phyloP scores from a whole-genome alignment of 208 protist species.

The Wallacemonas rigidus region DNA sequence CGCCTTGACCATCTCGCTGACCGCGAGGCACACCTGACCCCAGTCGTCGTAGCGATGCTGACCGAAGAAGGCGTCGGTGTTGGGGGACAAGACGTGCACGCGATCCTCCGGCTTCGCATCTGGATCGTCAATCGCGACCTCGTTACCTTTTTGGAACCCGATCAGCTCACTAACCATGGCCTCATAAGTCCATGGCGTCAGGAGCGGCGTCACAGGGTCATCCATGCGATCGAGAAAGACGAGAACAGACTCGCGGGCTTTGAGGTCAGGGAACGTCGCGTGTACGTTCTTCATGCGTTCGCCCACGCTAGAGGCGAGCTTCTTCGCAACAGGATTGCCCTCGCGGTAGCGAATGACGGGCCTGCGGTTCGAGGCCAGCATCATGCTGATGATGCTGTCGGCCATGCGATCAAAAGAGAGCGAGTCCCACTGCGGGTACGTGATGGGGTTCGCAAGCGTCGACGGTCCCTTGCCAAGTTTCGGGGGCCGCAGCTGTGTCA shows the following conservation, averaged over 20 bases:
- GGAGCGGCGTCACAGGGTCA: conserved; percentile 97
- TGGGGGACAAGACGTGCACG: conserved; percentile 69
- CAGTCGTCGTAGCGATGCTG: conserved; percentile 97
- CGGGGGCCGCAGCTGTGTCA: conserved; percentile 58
- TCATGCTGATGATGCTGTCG: conserved; percentile 78
- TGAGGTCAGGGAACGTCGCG: conserved; percentile 86
- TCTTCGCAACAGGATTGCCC: conserved; percentile 59
- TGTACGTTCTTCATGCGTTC: conserved; percentile 82
- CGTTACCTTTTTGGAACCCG: conserved; percentile 94
- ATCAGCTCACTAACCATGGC: conserved; percentile 98
- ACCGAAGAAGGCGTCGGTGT: conserved; percentile 95
- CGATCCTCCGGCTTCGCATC: conserved; percentile 74
- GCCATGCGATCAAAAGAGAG: conserved; percentile 66
- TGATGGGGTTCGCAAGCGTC: conserved; percentile 73
- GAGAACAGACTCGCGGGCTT: conserved; percentile 77
- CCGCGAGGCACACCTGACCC: conserved; percentile 95
- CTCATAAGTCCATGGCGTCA: conserved; percentile 99
- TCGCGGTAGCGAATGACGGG: conserved; percentile 83
- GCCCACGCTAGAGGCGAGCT: conserved; percentile 78
- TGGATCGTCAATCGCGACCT: conserved; percentile 78
- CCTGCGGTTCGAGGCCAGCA: conserved; percentile 86
- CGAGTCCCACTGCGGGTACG: conserved; percentile 71
- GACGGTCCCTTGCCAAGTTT: conserved; percentile 37
- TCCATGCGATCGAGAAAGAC: conserved; percentile 87
- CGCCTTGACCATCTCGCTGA: conserved; percentile 95